Percentiles rank a stretch among this genome's conserved stretches.
phyloP scores from a whole-genome alignment of 148 eudicot species.

The Heliamphora exappendiculata region DNA sequence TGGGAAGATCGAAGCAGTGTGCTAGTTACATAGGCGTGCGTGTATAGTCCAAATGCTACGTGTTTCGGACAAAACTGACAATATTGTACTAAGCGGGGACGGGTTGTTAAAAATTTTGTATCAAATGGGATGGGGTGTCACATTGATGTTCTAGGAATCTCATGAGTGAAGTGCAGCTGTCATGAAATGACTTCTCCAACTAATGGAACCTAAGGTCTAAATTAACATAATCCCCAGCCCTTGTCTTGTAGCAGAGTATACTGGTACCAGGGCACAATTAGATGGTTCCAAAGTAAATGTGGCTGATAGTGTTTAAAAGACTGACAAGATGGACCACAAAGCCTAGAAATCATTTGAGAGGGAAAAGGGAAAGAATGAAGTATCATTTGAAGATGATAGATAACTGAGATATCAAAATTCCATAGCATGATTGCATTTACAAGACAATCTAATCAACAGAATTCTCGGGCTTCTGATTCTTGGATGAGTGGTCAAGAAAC shows the following conservation, averaged over 20 bases:
- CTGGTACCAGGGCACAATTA: background rate
- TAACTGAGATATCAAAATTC: no score
- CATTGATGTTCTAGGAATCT: conserved; percentile 1
- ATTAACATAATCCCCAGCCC: background rate
- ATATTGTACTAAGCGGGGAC: no score
- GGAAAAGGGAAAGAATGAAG: background rate
- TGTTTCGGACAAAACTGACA: no score
- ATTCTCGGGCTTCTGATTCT: background rate
- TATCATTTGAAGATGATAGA: background rate
- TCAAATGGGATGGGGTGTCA: no score
- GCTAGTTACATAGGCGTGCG: no score
- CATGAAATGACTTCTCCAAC: conserved; percentile 7
- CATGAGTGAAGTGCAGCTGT: conserved; percentile 6
- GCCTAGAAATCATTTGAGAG: no score
- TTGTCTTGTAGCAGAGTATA: background rate
- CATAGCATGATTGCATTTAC: no score
- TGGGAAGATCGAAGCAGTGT: no score
- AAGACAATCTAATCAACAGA: background rate
- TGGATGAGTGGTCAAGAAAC: background rate
- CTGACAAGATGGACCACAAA: background rate
- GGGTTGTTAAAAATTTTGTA: no score
- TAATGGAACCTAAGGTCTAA: background rate
- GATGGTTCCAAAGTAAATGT: background rate
- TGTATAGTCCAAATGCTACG: no score
- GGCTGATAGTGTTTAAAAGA: background rate